Evolutionary conservation across 306 rosid genomes (phyloP), one percentile per base, ranked within the genome.

Genomic region (Casuarina equisetifolia): DNA sequence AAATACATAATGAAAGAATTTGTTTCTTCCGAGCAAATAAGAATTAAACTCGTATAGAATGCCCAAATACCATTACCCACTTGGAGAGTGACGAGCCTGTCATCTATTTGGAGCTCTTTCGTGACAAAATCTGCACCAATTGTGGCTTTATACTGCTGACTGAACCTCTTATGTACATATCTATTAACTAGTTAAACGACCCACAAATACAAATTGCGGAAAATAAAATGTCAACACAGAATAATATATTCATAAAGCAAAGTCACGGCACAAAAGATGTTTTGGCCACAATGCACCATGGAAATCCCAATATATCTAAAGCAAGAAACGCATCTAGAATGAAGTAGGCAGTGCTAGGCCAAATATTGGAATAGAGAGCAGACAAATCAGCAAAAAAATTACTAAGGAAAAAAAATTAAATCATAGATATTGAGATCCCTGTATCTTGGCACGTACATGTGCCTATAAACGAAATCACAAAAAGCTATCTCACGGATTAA

Each of bases 41-140:
- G 2, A 35, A 69, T 9, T 0, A 74, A 78, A 72, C 53, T 36
- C 7, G 48, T 35, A 62, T 20, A 57, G 39, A 79, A 70, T 52
- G 66, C 74, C 38, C 38, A 78, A 85, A 85, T 67, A 74, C 74
- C 85, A 84, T 76, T 81, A 88, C 97, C 83, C 88, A 94, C 98
- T 88, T 94, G 98, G 42, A 94, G 89, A 72, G 98, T 94, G 81
- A 92, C 95, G 53, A 94, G 92, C 81, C 84, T 87, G 89, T 94
- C 98, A 25, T 94, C 98, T 64, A 94, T 94, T 84, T 92, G 97
- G 80, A 92, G 97, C 76, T 94, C 98, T 78, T 94, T 94, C 4
- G 98, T 94, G 80, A 94, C 97, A 82, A 94, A 94, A 83, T 94
- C 98, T n/a, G 98, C 98, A 59, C 97, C 97, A 77, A 92, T 94